Evolutionary conservation across 768 basidiomycete species (phyloP), one percentile per base, ranked within the genome.

Genomic region (Leccinum subgranulosum): DNA sequence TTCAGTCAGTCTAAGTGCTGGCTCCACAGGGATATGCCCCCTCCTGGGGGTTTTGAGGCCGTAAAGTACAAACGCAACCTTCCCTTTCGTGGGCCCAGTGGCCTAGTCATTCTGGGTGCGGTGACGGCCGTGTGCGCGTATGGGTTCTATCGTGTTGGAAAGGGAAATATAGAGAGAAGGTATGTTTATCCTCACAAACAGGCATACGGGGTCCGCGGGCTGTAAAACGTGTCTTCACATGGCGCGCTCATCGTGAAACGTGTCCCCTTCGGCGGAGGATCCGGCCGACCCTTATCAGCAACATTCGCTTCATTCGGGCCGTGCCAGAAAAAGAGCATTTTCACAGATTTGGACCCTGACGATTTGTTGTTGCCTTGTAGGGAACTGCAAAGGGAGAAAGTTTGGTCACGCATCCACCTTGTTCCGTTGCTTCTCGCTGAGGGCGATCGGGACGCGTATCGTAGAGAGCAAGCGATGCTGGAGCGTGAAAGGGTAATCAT

Each of bases 11-110:
- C 29, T 31, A 31, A 31, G 29, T 23, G 55, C 52, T 48, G 17
- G 62, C 57, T 57, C 64, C 55, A 57, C 75, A 97, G 95, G 76
- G 96, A 99, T 70, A 89, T 99, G 86, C 96, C 96, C 66, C 96
- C 96, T 43, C 65, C 85, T 47, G 94, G 94, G 60, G 96, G 96
- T 2, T 99, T 96, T 75, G 94, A 92, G 70, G 76, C 88, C 28
- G 76, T 99, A 76, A 88, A 88, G 74, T 99, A 98, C 83, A 95
- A 94, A 75, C 90, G 96, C 64, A 96, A 95, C 75, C 84, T 98
- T 49, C 94, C 96, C 48, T 78, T 92, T 70, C 84, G 90, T 57
- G 92, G 92, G 3, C 93, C 92, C 53, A 84, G 92, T 33, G 94
- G 92, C 23, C 78, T 87, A 55, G 87, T 82, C 62, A 85, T 98